Base-by-base conservation (phyloP, 495 filamentous ascomycete genomes). In the Neurospora sp. region DNA sequence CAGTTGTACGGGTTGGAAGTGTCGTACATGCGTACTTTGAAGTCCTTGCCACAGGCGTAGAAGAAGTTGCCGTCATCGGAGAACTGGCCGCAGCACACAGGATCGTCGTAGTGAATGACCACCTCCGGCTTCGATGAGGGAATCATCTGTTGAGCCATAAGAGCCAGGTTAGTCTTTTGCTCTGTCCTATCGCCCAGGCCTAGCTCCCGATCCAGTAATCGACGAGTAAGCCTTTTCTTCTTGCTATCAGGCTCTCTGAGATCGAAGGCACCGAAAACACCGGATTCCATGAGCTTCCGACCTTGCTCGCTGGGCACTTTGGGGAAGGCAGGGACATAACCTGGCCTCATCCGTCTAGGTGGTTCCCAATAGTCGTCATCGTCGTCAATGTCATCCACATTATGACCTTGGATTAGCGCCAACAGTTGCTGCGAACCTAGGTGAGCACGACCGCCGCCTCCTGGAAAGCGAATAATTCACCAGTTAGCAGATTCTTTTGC, bases 31-130 rank as follows among this genome's bases (percentile, higher is more conserved):
- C 94, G 91, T 16, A 99, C 93, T 71, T 88, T 89, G 81, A 96
- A 97, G 79, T 99, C 94, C 79, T 98, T 94, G 31, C 90, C 90
- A 75, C 92, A 95, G n/a, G 90, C 91, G 80, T 97, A 99, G 81
- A 97, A 99, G 83, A 98, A 98, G 82, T 97, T 97, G 7, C 96
- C 96, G 75, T 99, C 96, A 70, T 95, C 91, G 0, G 93, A 97
- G 78, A 98, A 99, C 79, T 99, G 96, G 6, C 96, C 96, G 16
- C 94, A 97, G 79, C 97, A 98, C 71, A 94, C 94, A 68, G 92
- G 89, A 16, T 89, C 86, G 70, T 93, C 87, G 76, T 93, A 96
- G 73, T 97, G 90, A 69, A 98, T 92, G 74, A 97, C 91, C 76
- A 91, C 93, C 76, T 98, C 94, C 0, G 95, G 90, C 10, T 87